Percentiles rank a stretch among this genome's conserved stretches.
phyloP scores from a whole-genome alignment of 2,329 filamentous ascomycete genomes.

The Cladosporium sp. region DNA sequence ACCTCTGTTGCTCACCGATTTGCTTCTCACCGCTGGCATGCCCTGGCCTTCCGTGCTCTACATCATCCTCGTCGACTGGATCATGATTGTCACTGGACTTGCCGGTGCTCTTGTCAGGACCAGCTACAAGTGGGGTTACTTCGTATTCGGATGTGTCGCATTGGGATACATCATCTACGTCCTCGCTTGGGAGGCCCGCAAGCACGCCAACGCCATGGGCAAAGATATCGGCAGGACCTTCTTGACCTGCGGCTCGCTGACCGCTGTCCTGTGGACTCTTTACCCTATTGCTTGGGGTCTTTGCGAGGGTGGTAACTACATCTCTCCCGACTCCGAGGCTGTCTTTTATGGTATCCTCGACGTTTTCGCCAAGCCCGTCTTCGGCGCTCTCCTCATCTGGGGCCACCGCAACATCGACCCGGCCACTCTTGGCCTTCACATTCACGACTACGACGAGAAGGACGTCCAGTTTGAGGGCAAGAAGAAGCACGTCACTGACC shows the following conservation, averaged over 20 bases:
- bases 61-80: constrained; percentile 58
- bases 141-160: constrained; percentile 49
- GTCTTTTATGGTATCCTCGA: constrained; percentile 67
- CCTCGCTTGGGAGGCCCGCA: constrained; percentile 53
- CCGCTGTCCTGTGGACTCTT: constrained; percentile 59
- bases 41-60: constrained; percentile 62
- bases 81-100: constrained; percentile 66
- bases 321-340: constrained; percentile 62
- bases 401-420: constrained; percentile 62
- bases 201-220: constrained; percentile 54
- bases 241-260: constrained; percentile 54
- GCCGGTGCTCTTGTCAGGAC: constrained; percentile 61
- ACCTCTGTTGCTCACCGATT: constrained; percentile 58
- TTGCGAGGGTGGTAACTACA: constrained; percentile 61
- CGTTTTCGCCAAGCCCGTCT: constrained; percentile 60
- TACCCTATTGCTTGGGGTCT: constrained; percentile 63
- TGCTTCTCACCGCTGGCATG: constrained; percentile 61
- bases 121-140: constrained; percentile 67
- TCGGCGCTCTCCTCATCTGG: constrained; percentile 57
- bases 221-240: constrained; percentile 51
- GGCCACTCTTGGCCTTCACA: constrained; percentile 50
- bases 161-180: constrained; percentile 60
- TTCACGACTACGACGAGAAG: constrained; percentile 45
- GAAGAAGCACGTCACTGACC: constrained; percentile 18
- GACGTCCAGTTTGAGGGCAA: constrained; percentile 20